Evolutionary conservation across 2,329 filamentous ascomycete species (phyloP).

Genomic region (Cordyceps cateniannulata): DNA sequence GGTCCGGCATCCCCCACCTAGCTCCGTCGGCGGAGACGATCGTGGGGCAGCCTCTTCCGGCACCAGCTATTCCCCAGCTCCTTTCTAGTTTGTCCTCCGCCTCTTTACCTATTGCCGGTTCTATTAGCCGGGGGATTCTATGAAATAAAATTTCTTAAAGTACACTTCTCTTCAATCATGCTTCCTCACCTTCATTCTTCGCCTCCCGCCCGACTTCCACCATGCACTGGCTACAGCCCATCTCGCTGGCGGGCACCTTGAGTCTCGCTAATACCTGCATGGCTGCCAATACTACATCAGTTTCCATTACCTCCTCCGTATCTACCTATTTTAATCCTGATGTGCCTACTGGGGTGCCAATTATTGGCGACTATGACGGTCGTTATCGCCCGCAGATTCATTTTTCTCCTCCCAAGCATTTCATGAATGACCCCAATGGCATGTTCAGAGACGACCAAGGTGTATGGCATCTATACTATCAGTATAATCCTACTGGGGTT

Average conservation of each 20-base stretch:
- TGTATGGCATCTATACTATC: constrained; percentile 59
- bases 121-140: background rate
- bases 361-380: constrained; percentile 22
- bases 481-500: constrained; percentile 39
- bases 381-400: constrained; percentile 45
- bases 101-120: background rate
- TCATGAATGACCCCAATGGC: constrained; percentile 60
- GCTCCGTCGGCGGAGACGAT: background rate
- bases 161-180: background rate
- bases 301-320: background rate
- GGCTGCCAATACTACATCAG: background rate
- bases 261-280: constrained; percentile 3
- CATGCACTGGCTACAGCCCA: constrained; percentile 14
- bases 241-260: constrained; percentile 8
- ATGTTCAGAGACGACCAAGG: constrained; percentile 52
- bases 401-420: constrained; percentile 45
- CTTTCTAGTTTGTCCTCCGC: background rate
- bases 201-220: background rate
- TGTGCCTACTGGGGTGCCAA: constrained; percentile 19
- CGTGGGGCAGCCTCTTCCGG: background rate
- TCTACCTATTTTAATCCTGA: constrained; percentile 10
- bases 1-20: constrained; percentile 1
- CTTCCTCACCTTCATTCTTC: background rate
- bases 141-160: background rate
- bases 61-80: background rate